These are phyloP conservation scores for Neoascochyta sp. DNA, from an alignment of 2,329 filamentous ascomycete species.

Conservation along the genomic window DNA sequence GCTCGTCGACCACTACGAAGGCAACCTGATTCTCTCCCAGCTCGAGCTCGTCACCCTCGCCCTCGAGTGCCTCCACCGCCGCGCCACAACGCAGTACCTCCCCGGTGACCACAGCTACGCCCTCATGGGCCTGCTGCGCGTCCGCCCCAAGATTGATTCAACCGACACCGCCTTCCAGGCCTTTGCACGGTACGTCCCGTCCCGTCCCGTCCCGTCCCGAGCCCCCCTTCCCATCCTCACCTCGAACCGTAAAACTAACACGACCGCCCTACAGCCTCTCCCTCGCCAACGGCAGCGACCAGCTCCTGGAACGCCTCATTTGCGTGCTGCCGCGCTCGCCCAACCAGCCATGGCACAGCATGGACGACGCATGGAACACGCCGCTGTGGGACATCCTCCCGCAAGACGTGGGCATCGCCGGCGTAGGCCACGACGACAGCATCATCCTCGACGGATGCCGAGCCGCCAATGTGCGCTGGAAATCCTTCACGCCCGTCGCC, in stretches of 20 bases:
- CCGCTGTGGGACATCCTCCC: slow-evolving; percentile 49
- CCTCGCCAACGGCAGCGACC: slow-evolving; percentile 46
- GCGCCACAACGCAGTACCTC: slow-evolving; percentile 38
- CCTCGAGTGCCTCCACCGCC: slow-evolving; percentile 41
- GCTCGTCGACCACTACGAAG: slow-evolving; percentile 48
- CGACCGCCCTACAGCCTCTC: slow-evolving; percentile 37
- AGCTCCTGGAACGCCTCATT: slow-evolving; percentile 46
- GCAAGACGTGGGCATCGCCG: slow-evolving; percentile 38
- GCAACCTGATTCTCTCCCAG: slow-evolving; percentile 39
- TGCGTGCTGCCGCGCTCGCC: slow-evolving; percentile 39
- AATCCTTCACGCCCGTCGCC: slow-evolving; percentile 38
- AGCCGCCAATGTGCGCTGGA: slow-evolving; percentile 45
- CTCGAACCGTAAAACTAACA: too few relatives aligned
- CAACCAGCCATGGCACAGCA: slow-evolving; percentile 40
- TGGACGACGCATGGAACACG: slow-evolving; percentile 41
- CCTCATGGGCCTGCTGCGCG: slow-evolving; percentile 46
- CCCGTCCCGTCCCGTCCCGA: too few relatives aligned
- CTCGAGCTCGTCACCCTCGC: slow-evolving; percentile 44
- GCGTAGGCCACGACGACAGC: slow-evolving; percentile 41
- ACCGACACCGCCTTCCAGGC: slow-evolving; percentile 47
- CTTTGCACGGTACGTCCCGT: slow-evolving; percentile 38
- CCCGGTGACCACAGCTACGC: slow-evolving; percentile 46
- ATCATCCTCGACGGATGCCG: slow-evolving; percentile 44
- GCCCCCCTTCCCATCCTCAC: too few relatives aligned
- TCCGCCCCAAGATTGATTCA: slow-evolving; percentile 39